These are phyloP conservation scores for Lipomyces spencermartinsiae DNA, from an alignment of 805 yeast species.

Conservation along the genomic window DNA sequence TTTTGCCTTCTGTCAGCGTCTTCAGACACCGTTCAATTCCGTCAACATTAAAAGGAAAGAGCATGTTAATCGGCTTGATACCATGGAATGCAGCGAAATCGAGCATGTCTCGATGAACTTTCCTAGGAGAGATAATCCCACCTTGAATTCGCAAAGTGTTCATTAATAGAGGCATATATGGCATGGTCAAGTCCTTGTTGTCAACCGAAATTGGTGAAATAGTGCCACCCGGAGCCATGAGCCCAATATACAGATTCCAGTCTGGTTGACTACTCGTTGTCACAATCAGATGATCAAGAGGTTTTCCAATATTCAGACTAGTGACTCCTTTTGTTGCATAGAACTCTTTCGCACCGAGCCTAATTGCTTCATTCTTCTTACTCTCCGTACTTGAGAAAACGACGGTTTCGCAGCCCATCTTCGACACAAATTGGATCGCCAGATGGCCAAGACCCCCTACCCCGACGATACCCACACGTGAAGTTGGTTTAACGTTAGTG, in stretches of 20 bases:
- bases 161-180: constrained; percentile 4
- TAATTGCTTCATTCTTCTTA: constrained; percentile 56
- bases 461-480: constrained; percentile 58
- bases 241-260: not conserved
- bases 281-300: constrained; percentile 2
- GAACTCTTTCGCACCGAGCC: constrained; percentile 60
- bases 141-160: constrained; percentile 6
- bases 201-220: not conserved
- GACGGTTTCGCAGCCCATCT: constrained; percentile 64
- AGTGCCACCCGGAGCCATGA: constrained; percentile 4
- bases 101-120: constrained; percentile 6
- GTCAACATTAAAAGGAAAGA: not conserved
- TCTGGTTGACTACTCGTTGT: constrained; percentile 2
- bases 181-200: not conserved
- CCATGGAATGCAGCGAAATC: constrained; percentile 15
- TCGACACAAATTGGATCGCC: constrained; percentile 63
- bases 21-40: not conserved
- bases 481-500: constrained; percentile 42
- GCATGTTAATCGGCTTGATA: constrained; percentile 1
- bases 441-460: constrained; percentile 65
- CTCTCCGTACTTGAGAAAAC: constrained; percentile 60
- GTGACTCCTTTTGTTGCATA: constrained; percentile 57
- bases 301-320: not conserved
- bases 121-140: not conserved
- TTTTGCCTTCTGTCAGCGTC: constrained; percentile 10